Evolutionary conservation across 2,329 filamentous ascomycete species (phyloP).

Genomic region (Verticillium klebahnii): DNA sequence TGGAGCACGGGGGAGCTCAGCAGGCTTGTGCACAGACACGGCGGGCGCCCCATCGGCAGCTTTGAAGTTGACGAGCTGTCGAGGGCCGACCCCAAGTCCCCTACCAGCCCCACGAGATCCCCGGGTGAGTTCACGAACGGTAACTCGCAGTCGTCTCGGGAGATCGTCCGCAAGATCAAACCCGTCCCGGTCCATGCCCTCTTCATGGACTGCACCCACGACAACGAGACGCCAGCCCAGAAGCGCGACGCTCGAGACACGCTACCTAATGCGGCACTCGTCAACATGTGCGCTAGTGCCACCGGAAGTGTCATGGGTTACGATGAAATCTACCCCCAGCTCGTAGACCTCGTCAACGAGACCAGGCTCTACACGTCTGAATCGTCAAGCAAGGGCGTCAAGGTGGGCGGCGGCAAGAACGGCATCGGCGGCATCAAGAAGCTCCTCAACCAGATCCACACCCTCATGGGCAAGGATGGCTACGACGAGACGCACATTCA

Average conservation of each 20-base stretch:
- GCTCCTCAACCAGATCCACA: constrained; percentile 90
- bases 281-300: constrained; percentile 92
- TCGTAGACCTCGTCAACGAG: constrained; percentile 92
- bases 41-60: constrained; percentile 90
- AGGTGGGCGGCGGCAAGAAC: constrained; percentile 65
- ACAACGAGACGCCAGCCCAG: constrained; percentile 94
- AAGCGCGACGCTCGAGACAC: constrained; percentile 94
- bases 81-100: constrained; percentile 46
- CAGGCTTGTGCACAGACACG: constrained; percentile 87
- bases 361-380: constrained; percentile 76
- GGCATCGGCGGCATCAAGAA: constrained; percentile 92
- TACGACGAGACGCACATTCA: constrained; percentile 96
- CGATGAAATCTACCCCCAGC: constrained; percentile 89
- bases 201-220: constrained; percentile 99
- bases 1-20: constrained; percentile 95
- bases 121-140: constrained; percentile 23
- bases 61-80: constrained; percentile 90
- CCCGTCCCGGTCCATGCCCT: constrained; percentile 86
- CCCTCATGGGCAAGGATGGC: constrained; percentile 88
- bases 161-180: constrained; percentile 76
- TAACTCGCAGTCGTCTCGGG: constrained; percentile 37
- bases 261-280: constrained; percentile 86
- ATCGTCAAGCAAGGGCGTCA: constrained; percentile 61
- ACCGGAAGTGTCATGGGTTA: constrained; percentile 97
- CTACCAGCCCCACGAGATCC: constrained; percentile 22